Percentiles rank a stretch among this genome's conserved stretches.
Evolutionary conservation across 164 flowering plant genomes (phyloP).

Genomic region (Tetrastigma voinierianum): DNA sequence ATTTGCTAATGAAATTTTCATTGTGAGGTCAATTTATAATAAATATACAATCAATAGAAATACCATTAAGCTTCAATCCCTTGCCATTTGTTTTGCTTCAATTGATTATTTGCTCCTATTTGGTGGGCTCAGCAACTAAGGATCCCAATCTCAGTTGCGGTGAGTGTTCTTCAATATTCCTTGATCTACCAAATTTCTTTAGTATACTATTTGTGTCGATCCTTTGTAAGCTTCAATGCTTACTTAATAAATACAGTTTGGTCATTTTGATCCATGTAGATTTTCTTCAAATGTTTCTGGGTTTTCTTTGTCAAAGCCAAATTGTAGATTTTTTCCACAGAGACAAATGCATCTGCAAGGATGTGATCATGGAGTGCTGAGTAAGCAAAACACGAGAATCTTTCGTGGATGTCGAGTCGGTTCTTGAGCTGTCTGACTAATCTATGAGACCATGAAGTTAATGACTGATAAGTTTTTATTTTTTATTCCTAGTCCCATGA

Average conservation of each 20-base stretch:
- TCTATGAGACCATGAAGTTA: no score
- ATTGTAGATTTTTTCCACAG: slow-evolving; percentile 35
- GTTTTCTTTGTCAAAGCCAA: slow-evolving; percentile 75
- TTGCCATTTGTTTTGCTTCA: slow-evolving; percentile 10
- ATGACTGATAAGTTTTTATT: no score
- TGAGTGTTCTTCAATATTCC: slow-evolving; percentile 60
- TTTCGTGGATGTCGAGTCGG: no score
- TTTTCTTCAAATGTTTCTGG: slow-evolving; percentile 67
- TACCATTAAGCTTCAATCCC: no score
- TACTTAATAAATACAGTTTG: not conserved
- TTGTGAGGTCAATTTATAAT: no score
- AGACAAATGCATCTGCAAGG: not conserved
- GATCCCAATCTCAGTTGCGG: slow-evolving; percentile 80
- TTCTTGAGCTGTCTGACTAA: no score
- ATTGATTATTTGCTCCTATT: no score
- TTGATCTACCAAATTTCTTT: slow-evolving; percentile 54
- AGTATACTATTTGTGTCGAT: slow-evolving; percentile 68
- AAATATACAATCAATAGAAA: no score
- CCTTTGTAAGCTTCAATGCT: not conserved
- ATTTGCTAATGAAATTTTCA: no score
- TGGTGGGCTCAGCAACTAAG: slow-evolving; percentile 90
- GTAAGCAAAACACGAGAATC: no score
- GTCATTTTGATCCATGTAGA: not conserved
- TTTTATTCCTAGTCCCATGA: no score
- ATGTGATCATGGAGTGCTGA: no score